Base-by-base conservation (phyloP, 2,329 filamentous ascomycete genomes). In the Talaromyces sp. region DNA sequence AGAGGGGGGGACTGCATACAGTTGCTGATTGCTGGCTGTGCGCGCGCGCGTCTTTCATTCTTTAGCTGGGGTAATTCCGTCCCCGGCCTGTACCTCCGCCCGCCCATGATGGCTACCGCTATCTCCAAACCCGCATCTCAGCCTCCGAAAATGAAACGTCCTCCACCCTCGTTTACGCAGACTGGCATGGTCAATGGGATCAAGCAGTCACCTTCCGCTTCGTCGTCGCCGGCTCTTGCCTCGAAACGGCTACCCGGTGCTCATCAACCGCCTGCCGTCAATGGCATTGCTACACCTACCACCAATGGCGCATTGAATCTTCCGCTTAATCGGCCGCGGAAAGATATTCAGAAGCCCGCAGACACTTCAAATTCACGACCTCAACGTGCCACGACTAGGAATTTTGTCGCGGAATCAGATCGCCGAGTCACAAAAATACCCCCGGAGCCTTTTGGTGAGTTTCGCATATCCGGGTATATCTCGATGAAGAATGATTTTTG, bases 141-240 rank as follows among this genome's bases (percentile, higher is more conserved):
- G 70, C 74, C 80, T 66, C 73, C 76, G 69, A 92, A 92, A 78
- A 84, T 86, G 68, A 92, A 92, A 79, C 88, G 89, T 41, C 88
- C 87, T 67, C 81, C 85, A 61, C 87, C 87, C 43, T 83, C 88
- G 56, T 84, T 87, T 52, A 85, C 90, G 65, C 88, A 90, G 74
- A 85, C 87, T 59, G 77, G 78, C 65, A 16, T 45, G 6, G 70
- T 77, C 66, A 90, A 90, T 76, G 87, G 87, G 39, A 78, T 81
- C 66, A 80, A 81, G 68, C 65, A 61, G 52, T 78, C 85, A 27
- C 83, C 85, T 1, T 83, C 85, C 66, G 84, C 87, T 3, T 89
- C 87, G 2, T 83, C 87, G n/a, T 84, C 84, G 3, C 82, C 83
- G 45, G 79, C 81, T 33, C 77, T 78, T 62, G 70, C 69, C 77